phyloP scores from a whole-genome alignment of 176 grass and related monocot genomes.

The Carex cristatella region DNA sequence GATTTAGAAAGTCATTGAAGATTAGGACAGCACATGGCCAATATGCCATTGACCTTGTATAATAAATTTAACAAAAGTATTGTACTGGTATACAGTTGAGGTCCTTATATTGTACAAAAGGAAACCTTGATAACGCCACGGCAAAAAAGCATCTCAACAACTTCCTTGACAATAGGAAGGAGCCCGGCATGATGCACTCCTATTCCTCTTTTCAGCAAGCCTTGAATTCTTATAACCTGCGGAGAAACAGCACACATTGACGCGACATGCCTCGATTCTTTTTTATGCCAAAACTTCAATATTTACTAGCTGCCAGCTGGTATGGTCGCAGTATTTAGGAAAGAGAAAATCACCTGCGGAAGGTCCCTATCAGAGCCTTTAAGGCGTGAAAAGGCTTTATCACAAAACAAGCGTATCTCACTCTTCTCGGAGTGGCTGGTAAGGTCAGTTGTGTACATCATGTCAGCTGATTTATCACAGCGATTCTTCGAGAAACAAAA shows the following conservation, averaged over 20 bases:
- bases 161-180: slow-evolving; percentile 99
- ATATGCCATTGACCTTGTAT: not conserved
- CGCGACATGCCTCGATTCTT: not conserved
- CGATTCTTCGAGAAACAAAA: slow-evolving; percentile 98
- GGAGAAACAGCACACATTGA: not conserved
- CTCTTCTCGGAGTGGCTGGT: slow-evolving; percentile 91
- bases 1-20: not conserved
- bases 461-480: slow-evolving; percentile 91
- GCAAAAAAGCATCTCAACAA: slow-evolving; percentile 99
- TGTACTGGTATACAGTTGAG: slow-evolving; percentile 9
- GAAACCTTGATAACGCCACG: slow-evolving; percentile 89
- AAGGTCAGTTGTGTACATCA: slow-evolving; percentile 66
- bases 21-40: not conserved
- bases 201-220: slow-evolving; percentile 77
- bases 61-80: not conserved
- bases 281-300: not conserved
- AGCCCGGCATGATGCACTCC: slow-evolving; percentile 94
- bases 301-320: slow-evolving; percentile 8
- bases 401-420: slow-evolving; percentile 95
- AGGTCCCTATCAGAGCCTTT: slow-evolving; percentile 93
- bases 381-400: slow-evolving; percentile 94
- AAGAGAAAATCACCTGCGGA: slow-evolving; percentile 56
- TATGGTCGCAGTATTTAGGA: not conserved
- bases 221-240: slow-evolving; percentile 79
- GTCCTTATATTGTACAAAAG: slow-evolving; percentile 18